A percentile compares a stretch with the other conserved stretches of the same genome.
These are phyloP conservation scores for Komagataella ulmi DNA, from an alignment of 805 yeast species.

Conservation along the genomic window DNA sequence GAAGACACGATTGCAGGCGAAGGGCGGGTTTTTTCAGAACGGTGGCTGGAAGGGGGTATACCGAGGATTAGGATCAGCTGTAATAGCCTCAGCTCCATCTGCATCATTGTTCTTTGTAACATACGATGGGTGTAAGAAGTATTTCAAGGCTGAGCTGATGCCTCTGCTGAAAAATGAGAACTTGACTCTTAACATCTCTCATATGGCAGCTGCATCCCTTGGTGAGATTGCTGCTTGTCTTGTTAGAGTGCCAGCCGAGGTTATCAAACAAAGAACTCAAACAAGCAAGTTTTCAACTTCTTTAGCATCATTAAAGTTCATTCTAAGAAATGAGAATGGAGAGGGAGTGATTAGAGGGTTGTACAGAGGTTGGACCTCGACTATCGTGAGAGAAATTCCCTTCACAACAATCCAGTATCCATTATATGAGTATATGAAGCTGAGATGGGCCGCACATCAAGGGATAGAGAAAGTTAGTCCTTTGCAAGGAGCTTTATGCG, in stretches of 20 bases:
- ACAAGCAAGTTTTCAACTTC: slow-evolving; percentile 48
- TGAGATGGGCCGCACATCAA: slow-evolving; percentile 32
- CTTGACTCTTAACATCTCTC: slow-evolving; percentile 33
- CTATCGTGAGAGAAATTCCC: slow-evolving; percentile 92
- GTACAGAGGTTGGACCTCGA: slow-evolving; percentile 88
- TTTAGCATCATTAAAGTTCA: slow-evolving; percentile 46
- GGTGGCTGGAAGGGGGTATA: slow-evolving; percentile 93
- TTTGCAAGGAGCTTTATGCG: slow-evolving; percentile 72
- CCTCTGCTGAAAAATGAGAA: slow-evolving; percentile 11
- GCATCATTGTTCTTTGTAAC: slow-evolving; percentile 71
- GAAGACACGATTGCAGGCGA: slow-evolving; percentile 89
- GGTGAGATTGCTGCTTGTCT: slow-evolving; percentile 93
- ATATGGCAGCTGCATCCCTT: slow-evolving; percentile 77
- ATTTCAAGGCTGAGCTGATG: slow-evolving; percentile 11
- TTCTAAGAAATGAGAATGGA: slow-evolving; percentile 53
- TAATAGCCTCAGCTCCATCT: slow-evolving; percentile 89
- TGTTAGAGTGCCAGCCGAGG: slow-evolving; percentile 94
- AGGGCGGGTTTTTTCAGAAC: slow-evolving; percentile 82
- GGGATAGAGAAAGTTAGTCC: slow-evolving; percentile 35
- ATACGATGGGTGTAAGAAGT: slow-evolving; percentile 60
- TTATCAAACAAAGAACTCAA: slow-evolving; percentile 90
- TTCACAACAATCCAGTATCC: slow-evolving; percentile 96
- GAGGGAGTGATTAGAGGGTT: slow-evolving; percentile 71
- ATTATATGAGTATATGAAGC: slow-evolving; percentile 72
- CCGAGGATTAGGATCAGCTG: slow-evolving; percentile 84